Evolutionary conservation across 192 early-diverging fungal species (phyloP).

Genomic region (Ramicandelaber brevisporus): DNA sequence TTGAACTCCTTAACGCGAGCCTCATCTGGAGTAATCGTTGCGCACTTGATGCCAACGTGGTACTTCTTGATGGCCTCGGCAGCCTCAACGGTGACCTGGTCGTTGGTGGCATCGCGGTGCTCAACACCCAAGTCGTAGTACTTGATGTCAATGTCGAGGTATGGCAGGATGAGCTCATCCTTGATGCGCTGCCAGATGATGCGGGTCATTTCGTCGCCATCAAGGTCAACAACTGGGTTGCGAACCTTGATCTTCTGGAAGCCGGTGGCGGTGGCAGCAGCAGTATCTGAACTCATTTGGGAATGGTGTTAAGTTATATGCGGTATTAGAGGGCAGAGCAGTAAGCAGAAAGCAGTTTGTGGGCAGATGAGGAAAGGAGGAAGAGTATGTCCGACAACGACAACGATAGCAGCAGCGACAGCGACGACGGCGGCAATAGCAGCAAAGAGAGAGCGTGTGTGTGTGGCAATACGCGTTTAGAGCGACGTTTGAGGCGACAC

Average conservation of each 20-base stretch:
- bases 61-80: conserved; percentile 93
- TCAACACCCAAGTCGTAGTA: conserved; percentile 89
- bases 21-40: conserved; percentile 93
- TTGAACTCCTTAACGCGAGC: conserved; percentile 86
- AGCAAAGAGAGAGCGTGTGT: no score
- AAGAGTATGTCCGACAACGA: no score
- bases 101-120: conserved; percentile 79
- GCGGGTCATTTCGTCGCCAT: conserved; percentile 98
- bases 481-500: no score
- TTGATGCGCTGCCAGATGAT: conserved; percentile 92
- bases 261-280: no score
- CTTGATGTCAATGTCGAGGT: conserved; percentile 76
- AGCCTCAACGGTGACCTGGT: conserved; percentile 82
- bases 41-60: conserved; percentile 97
- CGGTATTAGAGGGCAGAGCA: no score
- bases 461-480: no score
- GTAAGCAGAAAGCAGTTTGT: no score
- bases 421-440: no score
- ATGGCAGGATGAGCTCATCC: conserved; percentile 71
- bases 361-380: no score
- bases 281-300: no score
- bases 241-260: conserved; percentile 53
- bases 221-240: conserved; percentile 66
- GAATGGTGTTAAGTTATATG: no score
- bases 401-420: no score